Evolutionary conservation across 768 basidiomycete genomes (phyloP).

Genomic region (Mycena haematopus): DNA sequence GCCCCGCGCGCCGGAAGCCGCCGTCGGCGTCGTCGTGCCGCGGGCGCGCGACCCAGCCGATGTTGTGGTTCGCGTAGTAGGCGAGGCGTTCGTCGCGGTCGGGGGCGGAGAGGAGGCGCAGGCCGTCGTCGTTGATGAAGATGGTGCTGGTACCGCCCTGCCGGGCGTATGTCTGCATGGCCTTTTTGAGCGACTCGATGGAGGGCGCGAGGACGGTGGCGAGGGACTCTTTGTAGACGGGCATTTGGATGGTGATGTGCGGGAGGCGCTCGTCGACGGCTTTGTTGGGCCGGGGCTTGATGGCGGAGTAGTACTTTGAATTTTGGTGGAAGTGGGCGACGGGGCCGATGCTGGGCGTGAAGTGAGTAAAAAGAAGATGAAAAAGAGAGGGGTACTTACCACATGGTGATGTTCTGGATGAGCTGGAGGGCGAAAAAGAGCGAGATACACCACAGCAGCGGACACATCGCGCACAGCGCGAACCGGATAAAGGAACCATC

Average conservation of each 20-base stretch:
- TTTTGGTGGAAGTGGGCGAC: slow-evolving; percentile 82
- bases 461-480: slow-evolving; percentile 62
- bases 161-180: slow-evolving; percentile 86
- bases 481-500: slow-evolving; percentile 69
- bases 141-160: slow-evolving; percentile 83
- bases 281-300: slow-evolving; percentile 57
- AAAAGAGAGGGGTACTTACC: slow-evolving; percentile 46
- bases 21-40: slow-evolving; percentile 58
- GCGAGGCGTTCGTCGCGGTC: slow-evolving; percentile 69
- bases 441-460: slow-evolving; percentile 78
- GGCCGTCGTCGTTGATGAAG: slow-evolving; percentile 82
- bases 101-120: slow-evolving; percentile 59
- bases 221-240: slow-evolving; percentile 85
- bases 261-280: slow-evolving; percentile 63
- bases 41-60: slow-evolving; percentile 84
- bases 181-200: slow-evolving; percentile 76
- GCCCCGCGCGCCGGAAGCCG: slow-evolving; percentile 74
- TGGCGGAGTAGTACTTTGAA: slow-evolving; percentile 80
- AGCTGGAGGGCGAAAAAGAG: slow-evolving; percentile 82
- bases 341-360: slow-evolving; percentile 66
- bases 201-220: slow-evolving; percentile 74
- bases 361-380: slow-evolving; percentile 48
- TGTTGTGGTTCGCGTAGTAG: slow-evolving; percentile 75
- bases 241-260: slow-evolving; percentile 82
- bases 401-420: slow-evolving; percentile 69